Percentiles rank a stretch among this genome's conserved stretches.
These are phyloP conservation scores for Podospora comata DNA, from an alignment of 495 filamentous ascomycete genomes.

Conservation along the genomic window DNA sequence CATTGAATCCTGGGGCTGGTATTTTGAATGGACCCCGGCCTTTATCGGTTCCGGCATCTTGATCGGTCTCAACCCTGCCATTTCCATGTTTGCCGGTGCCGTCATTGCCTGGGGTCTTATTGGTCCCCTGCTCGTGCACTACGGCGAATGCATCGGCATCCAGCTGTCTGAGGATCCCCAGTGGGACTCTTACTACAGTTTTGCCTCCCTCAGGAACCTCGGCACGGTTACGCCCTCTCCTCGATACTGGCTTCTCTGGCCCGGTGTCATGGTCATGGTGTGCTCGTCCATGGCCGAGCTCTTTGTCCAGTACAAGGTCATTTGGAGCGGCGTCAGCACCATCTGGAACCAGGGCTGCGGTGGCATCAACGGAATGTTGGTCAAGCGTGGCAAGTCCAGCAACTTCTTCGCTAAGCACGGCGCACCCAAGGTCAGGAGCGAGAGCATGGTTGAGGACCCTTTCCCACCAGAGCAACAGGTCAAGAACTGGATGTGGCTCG, in stretches of 20 bases:
- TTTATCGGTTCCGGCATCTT: constrained; percentile 67
- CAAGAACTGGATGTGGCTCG: constrained; percentile 59
- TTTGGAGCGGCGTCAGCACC: constrained; percentile 51
- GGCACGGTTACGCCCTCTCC: constrained; percentile 51
- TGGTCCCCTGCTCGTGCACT: constrained; percentile 58
- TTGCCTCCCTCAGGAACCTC: constrained; percentile 47
- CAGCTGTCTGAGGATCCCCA: constrained; percentile 44
- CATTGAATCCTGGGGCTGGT: constrained; percentile 66
- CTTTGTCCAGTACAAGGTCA: constrained; percentile 58
- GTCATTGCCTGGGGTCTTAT: constrained; percentile 65
- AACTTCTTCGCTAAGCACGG: constrained; percentile 47
- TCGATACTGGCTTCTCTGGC: constrained; percentile 66
- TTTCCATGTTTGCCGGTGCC: constrained; percentile 59
- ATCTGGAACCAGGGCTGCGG: constrained; percentile 46
- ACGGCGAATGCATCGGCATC: constrained; percentile 50
- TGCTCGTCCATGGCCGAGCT: constrained; percentile 59
- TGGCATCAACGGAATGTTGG: constrained; percentile 39
- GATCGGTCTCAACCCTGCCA: constrained; percentile 61
- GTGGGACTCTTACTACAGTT: constrained; percentile 50
- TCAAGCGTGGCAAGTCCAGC: constrained; percentile 44
- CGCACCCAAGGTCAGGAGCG: constrained; percentile 26
- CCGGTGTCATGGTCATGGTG: constrained; percentile 64
- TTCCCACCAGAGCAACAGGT: constrained; percentile 55
- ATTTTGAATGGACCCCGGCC: constrained; percentile 61
- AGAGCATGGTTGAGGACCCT: constrained; percentile 45